A percentile compares a stretch with the other conserved stretches of the same genome.
phyloP scores from a whole-genome alignment of 257 asterid species.

The Lithospermum erythrorhizon region DNA sequence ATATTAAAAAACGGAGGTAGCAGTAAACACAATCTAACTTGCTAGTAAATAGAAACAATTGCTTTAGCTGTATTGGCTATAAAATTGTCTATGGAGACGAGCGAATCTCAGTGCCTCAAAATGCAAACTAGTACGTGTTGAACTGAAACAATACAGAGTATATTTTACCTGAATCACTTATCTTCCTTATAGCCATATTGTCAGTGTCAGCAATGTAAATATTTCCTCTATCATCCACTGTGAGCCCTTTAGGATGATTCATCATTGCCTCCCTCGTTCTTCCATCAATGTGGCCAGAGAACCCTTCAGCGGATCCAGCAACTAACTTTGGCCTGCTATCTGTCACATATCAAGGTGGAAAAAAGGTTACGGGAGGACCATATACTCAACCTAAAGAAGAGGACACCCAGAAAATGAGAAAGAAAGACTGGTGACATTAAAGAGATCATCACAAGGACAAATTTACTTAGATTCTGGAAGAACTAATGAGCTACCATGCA shows the following conservation, averaged over 20 bases:
- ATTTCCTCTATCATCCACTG: conserved; percentile 84
- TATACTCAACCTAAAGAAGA: neutral
- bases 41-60: neutral
- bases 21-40: too few species aligned
- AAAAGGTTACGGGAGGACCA: neutral
- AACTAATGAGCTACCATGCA: too few species aligned
- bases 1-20: too few species aligned
- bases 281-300: conserved; percentile 76
- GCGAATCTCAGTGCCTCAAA: neutral
- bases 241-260: conserved; percentile 92
- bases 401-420: neutral
- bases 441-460: too few species aligned
- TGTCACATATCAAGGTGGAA: conserved; percentile 14
- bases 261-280: conserved; percentile 65
- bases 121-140: neutral
- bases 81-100: neutral
- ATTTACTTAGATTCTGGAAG: too few species aligned
- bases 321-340: conserved; percentile 78
- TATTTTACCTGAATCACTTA: conserved; percentile 64
- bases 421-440: neutral
- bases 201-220: conserved; percentile 80
- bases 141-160: neutral
- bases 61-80: too few species aligned
- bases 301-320: conserved; percentile 85
- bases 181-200: conserved; percentile 88